Conservation (phyloP, 805 yeast species). For the Candida gorgasii region DNA sequence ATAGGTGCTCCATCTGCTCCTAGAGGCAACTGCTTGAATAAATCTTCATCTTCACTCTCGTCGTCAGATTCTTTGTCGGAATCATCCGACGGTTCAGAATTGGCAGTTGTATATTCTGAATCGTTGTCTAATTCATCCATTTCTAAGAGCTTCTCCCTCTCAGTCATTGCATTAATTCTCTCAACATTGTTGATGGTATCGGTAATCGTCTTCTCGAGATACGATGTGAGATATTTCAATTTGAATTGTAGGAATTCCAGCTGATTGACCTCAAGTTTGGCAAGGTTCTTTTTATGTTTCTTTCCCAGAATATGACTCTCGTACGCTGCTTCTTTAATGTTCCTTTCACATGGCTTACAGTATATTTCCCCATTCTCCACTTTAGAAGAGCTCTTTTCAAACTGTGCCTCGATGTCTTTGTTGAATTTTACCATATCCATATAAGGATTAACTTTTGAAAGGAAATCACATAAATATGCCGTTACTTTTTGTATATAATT, state of each 20-base stretch:
- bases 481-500: slow-evolving; percentile 48
- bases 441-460: slow-evolving; percentile 51
- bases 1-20: slow-evolving; percentile 92
- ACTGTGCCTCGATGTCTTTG: slow-evolving; percentile 5
- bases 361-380: slow-evolving; percentile 37
- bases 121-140: slow-evolving; percentile 36
- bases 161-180: slow-evolving; percentile 67
- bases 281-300: slow-evolving; percentile 60
- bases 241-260: slow-evolving; percentile 33
- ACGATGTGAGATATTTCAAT: slow-evolving; percentile 35
- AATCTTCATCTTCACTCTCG: slow-evolving; percentile 27
- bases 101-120: slow-evolving; percentile 41
- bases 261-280: slow-evolving; percentile 5
- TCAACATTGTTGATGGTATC: slow-evolving; percentile 63
- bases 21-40: slow-evolving; percentile 64
- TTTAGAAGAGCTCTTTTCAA: slow-evolving; percentile 1
- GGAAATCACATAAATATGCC: slow-evolving; percentile 51
- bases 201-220: slow-evolving; percentile 41
- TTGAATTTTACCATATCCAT: slow-evolving; percentile 33
- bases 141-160: slow-evolving; percentile 64
- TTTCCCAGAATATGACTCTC: slow-evolving; percentile 71
- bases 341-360: slow-evolving; percentile 65
- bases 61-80: slow-evolving; percentile 20
- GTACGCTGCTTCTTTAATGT: slow-evolving; percentile 65
- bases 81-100: slow-evolving; percentile 24